Evolutionary conservation across 306 rosid genomes (phyloP).

Genomic region (Cucurbita argyrosperma): DNA sequence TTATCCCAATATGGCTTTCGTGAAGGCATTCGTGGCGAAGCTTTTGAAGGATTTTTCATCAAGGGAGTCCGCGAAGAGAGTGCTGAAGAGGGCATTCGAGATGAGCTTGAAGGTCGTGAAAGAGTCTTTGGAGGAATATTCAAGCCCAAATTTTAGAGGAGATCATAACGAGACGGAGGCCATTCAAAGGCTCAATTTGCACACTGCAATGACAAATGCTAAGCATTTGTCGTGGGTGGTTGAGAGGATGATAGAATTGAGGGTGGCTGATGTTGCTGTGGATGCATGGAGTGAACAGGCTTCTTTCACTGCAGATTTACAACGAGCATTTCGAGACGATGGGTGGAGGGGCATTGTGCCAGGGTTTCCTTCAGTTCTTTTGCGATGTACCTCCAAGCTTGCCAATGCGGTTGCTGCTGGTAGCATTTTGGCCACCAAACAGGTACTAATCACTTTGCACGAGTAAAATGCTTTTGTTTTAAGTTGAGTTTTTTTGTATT

Average conservation of each 20-base stretch:
- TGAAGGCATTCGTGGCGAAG: slow-evolving; percentile 82
- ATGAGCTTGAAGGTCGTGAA: slow-evolving; percentile 50
- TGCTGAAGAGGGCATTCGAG: slow-evolving; percentile 58
- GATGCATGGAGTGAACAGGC: slow-evolving; percentile 77
- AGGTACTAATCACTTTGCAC: slow-evolving; percentile 25
- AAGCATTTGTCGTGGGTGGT: slow-evolving; percentile 68
- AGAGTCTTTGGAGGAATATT: slow-evolving; percentile 80
- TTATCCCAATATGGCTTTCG: slow-evolving; percentile 59
- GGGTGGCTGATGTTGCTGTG: slow-evolving; percentile 66
- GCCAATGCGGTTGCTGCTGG: slow-evolving; percentile 69
- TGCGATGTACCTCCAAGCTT: slow-evolving; percentile 66
- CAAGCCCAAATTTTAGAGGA: slow-evolving; percentile 71
- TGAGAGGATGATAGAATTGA: slow-evolving; percentile 91
- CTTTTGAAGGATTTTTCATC: slow-evolving; percentile 65
- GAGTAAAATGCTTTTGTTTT: neutral
- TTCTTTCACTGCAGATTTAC: slow-evolving; percentile 58
- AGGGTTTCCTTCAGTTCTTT: slow-evolving; percentile 64
- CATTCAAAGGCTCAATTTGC: slow-evolving; percentile 71
- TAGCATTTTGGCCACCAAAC: slow-evolving; percentile 49
- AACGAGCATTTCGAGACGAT: slow-evolving; percentile 65
- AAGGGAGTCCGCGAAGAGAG: slow-evolving; percentile 56
- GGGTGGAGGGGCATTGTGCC: slow-evolving; percentile 86
- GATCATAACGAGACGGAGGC: slow-evolving; percentile 83
- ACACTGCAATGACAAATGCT: slow-evolving; percentile 62
- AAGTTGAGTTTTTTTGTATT: neutral